A percentile compares a stretch with the other conserved stretches of the same genome.
Conservation (phyloP, 495 filamentous ascomycete genomes). For the Penicillium odoratum region DNA sequence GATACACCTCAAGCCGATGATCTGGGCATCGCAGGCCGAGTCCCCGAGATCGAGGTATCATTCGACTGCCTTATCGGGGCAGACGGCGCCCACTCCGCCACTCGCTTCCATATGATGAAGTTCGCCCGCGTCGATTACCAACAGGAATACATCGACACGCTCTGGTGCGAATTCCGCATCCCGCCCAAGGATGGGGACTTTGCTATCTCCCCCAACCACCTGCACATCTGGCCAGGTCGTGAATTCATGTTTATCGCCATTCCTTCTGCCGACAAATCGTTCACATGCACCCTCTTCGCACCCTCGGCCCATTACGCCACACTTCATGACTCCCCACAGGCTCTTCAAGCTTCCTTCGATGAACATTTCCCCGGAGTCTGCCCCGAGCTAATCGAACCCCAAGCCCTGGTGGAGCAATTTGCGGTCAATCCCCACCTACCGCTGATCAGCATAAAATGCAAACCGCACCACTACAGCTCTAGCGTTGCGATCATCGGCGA, state of each 20-base stretch:
- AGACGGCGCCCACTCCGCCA: constrained; percentile 90
- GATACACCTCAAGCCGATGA: constrained; percentile 33
- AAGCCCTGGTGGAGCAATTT: constrained; percentile 71
- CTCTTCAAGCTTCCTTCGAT: constrained; percentile 72
- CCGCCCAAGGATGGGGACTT: constrained; percentile 61
- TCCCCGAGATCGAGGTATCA: constrained; percentile 65
- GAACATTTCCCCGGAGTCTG: constrained; percentile 81
- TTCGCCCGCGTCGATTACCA: constrained; percentile 83
- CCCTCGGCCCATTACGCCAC: constrained; percentile 51
- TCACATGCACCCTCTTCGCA: constrained; percentile 94
- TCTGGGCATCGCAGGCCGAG: constrained; percentile 33
- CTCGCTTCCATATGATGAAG: constrained; percentile 93
- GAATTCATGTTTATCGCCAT: constrained; percentile 98
- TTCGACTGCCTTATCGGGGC: constrained; percentile 96
- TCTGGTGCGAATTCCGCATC: constrained; percentile 97
- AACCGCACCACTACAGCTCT: constrained; percentile 75
- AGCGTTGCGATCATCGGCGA: constrained; percentile 89
- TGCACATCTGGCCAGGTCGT: constrained; percentile 95
- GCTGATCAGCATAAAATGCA: constrained; percentile 88
- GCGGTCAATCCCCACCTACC: constrained; percentile 80
- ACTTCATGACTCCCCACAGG: constrained; percentile 56
- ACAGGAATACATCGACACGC: constrained; percentile 92
- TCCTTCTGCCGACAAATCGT: constrained; percentile 81
- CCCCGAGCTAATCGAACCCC: constrained; percentile 71
- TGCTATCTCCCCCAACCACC: constrained; percentile 80